These are phyloP conservation scores for Cercospora janseana DNA, from an alignment of 2,329 filamentous ascomycete species.

Conservation along the genomic window DNA sequence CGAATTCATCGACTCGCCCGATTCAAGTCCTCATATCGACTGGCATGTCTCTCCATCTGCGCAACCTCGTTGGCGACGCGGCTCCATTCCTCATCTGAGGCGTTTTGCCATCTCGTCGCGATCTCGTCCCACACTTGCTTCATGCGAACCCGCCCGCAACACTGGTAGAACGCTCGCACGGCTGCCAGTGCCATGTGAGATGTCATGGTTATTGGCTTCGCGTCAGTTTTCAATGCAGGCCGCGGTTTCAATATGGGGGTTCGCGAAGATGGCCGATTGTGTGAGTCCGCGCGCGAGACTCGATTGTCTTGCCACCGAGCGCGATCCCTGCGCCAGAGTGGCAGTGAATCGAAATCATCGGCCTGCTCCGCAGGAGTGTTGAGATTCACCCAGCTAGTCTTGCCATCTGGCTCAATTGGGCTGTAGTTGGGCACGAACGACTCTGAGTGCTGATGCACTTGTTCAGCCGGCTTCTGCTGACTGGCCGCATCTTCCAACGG, in stretches of 20 bases:
- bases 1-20: neutral
- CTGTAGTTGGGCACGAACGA: neutral
- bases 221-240: neutral
- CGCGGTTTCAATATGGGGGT: no score
- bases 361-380: no score
- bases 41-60: conserved; percentile 11
- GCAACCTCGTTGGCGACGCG: conserved; percentile 10
- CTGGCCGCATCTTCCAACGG: neutral
- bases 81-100: conserved; percentile 1
- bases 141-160: conserved; percentile 53
- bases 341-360: conserved; percentile 1
- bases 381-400: no score
- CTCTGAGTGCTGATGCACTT: no score
- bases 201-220: conserved; percentile 34
- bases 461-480: neutral
- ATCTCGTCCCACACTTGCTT: conserved; percentile 55
- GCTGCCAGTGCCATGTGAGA: conserved; percentile 58
- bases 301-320: no score
- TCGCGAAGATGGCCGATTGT: no score
- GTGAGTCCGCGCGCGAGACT: no score
- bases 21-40: conserved; percentile 7
- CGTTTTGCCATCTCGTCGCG: conserved; percentile 37
- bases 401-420: neutral
- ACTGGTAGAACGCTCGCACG: conserved; percentile 63
- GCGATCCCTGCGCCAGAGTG: neutral